These are phyloP conservation scores for Chrysoporthe austroafricana DNA, from an alignment of 2,329 filamentous ascomycete species.

Conservation along the genomic window DNA sequence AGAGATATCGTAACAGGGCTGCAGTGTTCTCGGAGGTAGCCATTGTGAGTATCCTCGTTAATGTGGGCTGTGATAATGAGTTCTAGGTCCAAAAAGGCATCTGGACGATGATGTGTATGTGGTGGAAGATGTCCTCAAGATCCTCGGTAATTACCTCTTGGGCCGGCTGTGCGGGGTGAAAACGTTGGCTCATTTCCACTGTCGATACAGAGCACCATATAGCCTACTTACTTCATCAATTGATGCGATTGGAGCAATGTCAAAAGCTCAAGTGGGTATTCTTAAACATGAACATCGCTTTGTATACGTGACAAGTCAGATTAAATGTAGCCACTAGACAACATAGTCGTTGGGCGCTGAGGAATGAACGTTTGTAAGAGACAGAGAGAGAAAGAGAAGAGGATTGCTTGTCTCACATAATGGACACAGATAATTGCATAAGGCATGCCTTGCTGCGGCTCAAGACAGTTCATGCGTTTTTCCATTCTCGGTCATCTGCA, in stretches of 20 bases:
- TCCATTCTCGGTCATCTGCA: neutral
- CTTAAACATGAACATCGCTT: too few species aligned
- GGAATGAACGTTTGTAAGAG: neutral
- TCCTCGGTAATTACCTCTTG: neutral
- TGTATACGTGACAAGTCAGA: too few species aligned
- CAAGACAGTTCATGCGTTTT: neutral
- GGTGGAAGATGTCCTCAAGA: too few species aligned
- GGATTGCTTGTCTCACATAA: neutral
- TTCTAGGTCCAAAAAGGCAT: neutral
- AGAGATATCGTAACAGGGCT: conserved; percentile 4
- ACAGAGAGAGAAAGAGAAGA: too few species aligned
- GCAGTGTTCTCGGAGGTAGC: conserved; percentile 11
- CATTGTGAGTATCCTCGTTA: neutral
- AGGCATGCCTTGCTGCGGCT: neutral
- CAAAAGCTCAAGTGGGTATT: too few species aligned
- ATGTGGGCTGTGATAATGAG: neutral
- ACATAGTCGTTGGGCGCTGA: neutral
- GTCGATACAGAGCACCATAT: neutral
- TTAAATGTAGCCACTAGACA: too few species aligned
- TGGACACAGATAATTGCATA: neutral
- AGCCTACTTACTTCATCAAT: neutral
- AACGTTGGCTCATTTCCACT: neutral
- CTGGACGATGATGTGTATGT: neutral
- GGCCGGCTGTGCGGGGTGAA: neutral
- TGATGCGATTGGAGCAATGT: too few species aligned